Evolutionary conservation across 116 monocot species (phyloP), one percentile per base, ranked within the genome.

Genomic region (Cymodocea nodosa): DNA sequence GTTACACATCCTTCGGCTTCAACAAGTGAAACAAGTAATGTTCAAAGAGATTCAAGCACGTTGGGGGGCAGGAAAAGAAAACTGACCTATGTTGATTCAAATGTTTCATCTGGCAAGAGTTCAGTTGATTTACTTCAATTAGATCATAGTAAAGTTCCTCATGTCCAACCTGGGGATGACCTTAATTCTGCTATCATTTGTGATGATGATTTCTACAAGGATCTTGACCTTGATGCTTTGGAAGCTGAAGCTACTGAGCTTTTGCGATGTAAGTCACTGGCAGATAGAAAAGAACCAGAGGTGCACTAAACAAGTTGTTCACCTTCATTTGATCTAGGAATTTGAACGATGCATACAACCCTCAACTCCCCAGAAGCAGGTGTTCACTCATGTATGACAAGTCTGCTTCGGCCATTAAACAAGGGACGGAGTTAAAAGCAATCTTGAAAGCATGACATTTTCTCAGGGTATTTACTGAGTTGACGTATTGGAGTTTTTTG

Each of bases 241-340:
- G 97, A 97, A 70, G 85, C 77, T 70, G 82, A 97, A 68, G 95
- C 95, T 35, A 67, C 85, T 14, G 75, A 82, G 39, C 61, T 82
- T 53, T 52, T 87, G 60, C 83, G 60, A 62, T 51, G 58, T 20
- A 85, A 75, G 65, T 4, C 48, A 50, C 35, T n/a, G 17, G 67
- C 79, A 25, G 68, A 62, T 18, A 16, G 7, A 15, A 15, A 20
- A 23, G 25, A 36, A 71, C 17, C n/a, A 36, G 39, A 19, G 16
- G 55, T 37, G 17, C 69, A 30, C 22, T 55, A 40, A 25, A 65
- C 57, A 64, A 15, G 58, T 37, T 62, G 65, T 56, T 68, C 70
- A 17, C 91, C 87, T 17, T 80, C 85, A 60, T 97, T 97, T 77
- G 91, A 97, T 71, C 76, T 97, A 17, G 95, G 90, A 56, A 71